Evolutionary conservation across 768 basidiomycete genomes (phyloP).

Genomic region (Trametes villosa): DNA sequence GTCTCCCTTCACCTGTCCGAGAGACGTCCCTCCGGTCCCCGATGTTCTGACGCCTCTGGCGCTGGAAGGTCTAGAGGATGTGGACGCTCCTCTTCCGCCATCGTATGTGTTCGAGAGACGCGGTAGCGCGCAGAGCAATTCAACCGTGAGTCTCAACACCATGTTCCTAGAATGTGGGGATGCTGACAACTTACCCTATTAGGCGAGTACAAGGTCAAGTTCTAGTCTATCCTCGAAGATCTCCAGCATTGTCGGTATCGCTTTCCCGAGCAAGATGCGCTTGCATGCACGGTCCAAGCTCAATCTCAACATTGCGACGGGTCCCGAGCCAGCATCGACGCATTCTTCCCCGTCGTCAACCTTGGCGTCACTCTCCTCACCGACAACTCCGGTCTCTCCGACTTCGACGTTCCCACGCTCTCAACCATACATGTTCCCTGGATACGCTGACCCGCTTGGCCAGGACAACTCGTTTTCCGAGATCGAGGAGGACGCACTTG

Average conservation of each 20-base stretch:
- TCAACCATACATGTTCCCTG: constrained; percentile 12
- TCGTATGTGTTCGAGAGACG: constrained; percentile 31
- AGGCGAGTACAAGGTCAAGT: constrained; percentile 29
- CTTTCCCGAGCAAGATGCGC: constrained; percentile 23
- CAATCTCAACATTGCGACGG: constrained; percentile 22
- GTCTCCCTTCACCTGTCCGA: constrained; percentile 26
- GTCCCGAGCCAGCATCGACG: constrained; percentile 10
- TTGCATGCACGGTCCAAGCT: constrained; percentile 30
- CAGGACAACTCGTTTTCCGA: constrained; percentile 1
- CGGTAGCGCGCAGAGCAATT: constrained; percentile 30
- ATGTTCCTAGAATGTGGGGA: background rate
- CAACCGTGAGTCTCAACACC: constrained; percentile 22
- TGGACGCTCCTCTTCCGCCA: constrained; percentile 20
- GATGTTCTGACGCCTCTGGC: background rate
- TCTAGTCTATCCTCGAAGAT: constrained; percentile 29
- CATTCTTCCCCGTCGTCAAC: constrained; percentile 25
- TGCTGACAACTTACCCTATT: background rate
- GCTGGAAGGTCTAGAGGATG: constrained; percentile 9
- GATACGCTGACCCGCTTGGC: constrained; percentile 14
- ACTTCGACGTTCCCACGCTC: constrained; percentile 7
- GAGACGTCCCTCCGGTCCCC: constrained; percentile 27
- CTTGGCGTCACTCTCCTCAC: constrained; percentile 4
- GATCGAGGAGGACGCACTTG: constrained; percentile 17
- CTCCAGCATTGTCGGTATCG: constrained; percentile 23
- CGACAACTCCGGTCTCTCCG: constrained; percentile 18